These are phyloP conservation scores for Omphalotus olearius DNA, from an alignment of 1,284 basidiomycete genomes.

Conservation along the genomic window DNA sequence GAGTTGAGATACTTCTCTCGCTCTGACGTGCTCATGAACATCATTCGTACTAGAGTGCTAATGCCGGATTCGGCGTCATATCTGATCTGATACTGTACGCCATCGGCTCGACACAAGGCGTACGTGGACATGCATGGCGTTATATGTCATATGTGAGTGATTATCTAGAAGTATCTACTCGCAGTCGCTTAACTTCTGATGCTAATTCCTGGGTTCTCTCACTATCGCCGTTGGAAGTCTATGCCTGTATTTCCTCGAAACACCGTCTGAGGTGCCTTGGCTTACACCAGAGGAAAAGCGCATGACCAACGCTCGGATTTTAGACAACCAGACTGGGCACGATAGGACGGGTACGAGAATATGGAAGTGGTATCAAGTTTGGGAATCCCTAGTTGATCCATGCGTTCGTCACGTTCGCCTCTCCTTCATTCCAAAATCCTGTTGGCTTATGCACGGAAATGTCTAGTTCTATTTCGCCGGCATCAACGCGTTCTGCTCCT, in stretches of 20 bases:
- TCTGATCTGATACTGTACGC: conserved; percentile 13
- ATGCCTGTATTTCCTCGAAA: conserved; percentile 16
- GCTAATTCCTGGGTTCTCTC: conserved; percentile 19
- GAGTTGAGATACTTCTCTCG: background rate
- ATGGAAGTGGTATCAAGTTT: conserved; percentile 19
- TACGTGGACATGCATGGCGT: conserved; percentile 11
- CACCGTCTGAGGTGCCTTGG: conserved; percentile 18
- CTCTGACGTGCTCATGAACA: background rate
- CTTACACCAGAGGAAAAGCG: conserved; percentile 15
- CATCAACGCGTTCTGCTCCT: conserved; percentile 14
- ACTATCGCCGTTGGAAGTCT: conserved; percentile 15
- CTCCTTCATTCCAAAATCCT: background rate
- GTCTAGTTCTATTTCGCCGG: conserved; percentile 14
- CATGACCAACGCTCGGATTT: conserved; percentile 16
- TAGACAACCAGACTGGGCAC: conserved; percentile 14
- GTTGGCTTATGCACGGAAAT: background rate
- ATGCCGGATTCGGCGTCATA: conserved; percentile 8
- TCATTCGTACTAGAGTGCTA: conserved; percentile 7
- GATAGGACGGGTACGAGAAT: conserved; percentile 16
- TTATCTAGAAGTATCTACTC: background rate
- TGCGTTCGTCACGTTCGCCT: conserved; percentile 7
- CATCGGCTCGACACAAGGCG: conserved; percentile 10
- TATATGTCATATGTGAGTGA: conserved; percentile 12
- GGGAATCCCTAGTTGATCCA: conserved; percentile 16
- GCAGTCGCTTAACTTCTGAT: background rate